Base-by-base conservation (phyloP, 768 basidiomycete genomes). In the Tricholoma saponaceum region DNA sequence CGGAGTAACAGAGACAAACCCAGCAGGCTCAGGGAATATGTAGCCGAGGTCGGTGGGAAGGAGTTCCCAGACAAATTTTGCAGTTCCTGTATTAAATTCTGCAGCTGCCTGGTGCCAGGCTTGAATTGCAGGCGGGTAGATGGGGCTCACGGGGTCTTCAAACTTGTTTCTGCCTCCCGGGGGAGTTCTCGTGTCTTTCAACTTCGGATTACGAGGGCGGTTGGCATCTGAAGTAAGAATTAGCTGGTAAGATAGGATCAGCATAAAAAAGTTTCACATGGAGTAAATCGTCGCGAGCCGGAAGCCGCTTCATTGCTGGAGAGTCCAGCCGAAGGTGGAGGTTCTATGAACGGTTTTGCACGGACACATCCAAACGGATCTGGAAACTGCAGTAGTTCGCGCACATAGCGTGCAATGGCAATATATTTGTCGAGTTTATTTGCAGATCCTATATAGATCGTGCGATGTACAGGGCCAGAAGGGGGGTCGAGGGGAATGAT, bases 111-210 rank as follows among this genome's bases (percentile, higher is more conserved):
- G n/a, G 4, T 20, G 53, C 60, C 60, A 61, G 0, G 51, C 47
- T 13, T 53, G 51, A 4, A 61, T 61, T 1, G 56, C 35, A 13
- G 49, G 60, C 18, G 60, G 53, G 13, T 54, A 46, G 1, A 60
- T 39, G 3, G 30, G 5, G 41, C 30, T 30, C 13, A 33, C 30
- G 4, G 56, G 56, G 49, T 60, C 60, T 35, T 60, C 53, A 28
- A 60, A 58, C n/a, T 60, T 60, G 32, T 57, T 30, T 4, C 52
- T 43, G 8, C 56, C 56, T 10, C 20, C 3, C 5, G 50, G 41
- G 10, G 54, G 51, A 1, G 56, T 26, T 2, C 46, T n/a, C 1
- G 32, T 23, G 4, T n/a, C 14, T 41, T 60, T 57, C 2, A 22
- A 52, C 28, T 16, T 16, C 7, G 6, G 51, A n/a, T 51, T 37